Percentiles rank a stretch among this genome's conserved stretches.
Evolutionary conservation across 164 flowering plant genomes (phyloP).

Genomic region (Chimonanthus praecox): DNA sequence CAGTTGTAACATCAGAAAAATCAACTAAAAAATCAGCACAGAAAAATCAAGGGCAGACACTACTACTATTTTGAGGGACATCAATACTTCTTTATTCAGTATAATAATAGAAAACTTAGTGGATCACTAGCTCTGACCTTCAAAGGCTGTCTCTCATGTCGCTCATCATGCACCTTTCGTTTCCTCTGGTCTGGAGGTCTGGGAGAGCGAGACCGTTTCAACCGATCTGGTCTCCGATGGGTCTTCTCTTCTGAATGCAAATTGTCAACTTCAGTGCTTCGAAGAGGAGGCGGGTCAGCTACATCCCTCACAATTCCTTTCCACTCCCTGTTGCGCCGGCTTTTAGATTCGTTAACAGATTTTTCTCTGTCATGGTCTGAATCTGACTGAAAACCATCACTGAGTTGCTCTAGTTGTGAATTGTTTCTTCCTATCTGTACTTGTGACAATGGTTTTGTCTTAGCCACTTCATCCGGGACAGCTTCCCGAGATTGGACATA

Average conservation of each 20-base stretch:
- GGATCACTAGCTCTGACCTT: conserved; percentile 36
- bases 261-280: conserved; percentile 36
- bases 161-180: conserved; percentile 48
- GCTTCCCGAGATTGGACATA: conserved; percentile 46
- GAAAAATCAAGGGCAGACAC: neutral
- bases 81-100: neutral
- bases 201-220: conserved; percentile 44
- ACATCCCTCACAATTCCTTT: conserved; percentile 50
- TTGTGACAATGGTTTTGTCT: conserved; percentile 20
- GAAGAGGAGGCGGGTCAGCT: conserved; percentile 52
- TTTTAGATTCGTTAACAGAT: conserved; percentile 28
- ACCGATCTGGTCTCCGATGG: conserved; percentile 21
- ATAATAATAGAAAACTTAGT: neutral
- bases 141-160: conserved; percentile 33
- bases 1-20: neutral
- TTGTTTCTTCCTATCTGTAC: conserved; percentile 18
- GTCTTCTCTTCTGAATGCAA: conserved; percentile 29
- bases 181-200: conserved; percentile 33
- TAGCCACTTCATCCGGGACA: conserved; percentile 27
- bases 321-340: conserved; percentile 57
- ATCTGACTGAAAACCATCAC: conserved; percentile 20
- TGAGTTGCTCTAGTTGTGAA: conserved; percentile 8
- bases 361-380: conserved; percentile 40
- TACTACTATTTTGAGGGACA: neutral
- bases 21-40: neutral